Percentiles rank a stretch among this genome's conserved stretches.
phyloP scores from a whole-genome alignment of 345 rosid genomes.

The Rhizophora apiculata region DNA sequence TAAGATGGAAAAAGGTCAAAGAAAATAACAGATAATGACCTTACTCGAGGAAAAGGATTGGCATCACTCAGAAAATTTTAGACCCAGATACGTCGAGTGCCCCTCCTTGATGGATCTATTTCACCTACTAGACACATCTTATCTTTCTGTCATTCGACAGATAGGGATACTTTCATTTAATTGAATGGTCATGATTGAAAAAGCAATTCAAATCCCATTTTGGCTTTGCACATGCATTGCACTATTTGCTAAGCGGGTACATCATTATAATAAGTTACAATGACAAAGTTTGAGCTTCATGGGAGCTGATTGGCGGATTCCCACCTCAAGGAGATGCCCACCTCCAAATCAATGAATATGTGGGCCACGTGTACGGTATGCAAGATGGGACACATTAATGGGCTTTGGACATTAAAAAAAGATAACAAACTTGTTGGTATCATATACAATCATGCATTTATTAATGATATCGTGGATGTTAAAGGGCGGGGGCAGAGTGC shows the following conservation, averaged over 20 bases:
- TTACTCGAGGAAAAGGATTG: conserved; percentile 20
- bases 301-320: conserved; percentile 28
- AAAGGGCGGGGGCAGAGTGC: not conserved
- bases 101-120: conserved; percentile 27
- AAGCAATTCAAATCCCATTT: conserved; percentile 10
- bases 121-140: conserved; percentile 37
- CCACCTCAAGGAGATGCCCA: conserved; percentile 24
- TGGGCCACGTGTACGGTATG: conserved; percentile 49
- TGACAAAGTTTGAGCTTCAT: conserved; percentile 6
- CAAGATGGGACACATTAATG: conserved; percentile 29
- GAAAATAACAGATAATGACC: conserved; percentile 24
- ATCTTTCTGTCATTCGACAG: conserved; percentile 37
- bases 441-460: conserved; percentile 16
- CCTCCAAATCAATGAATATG: conserved; percentile 30
- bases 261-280: conserved; percentile 3
- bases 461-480: conserved; percentile 11
- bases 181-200: conserved; percentile 37
- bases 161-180: conserved; percentile 20
- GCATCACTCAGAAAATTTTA: conserved; percentile 5
- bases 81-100: conserved; percentile 13
- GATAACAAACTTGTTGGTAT: not conserved
- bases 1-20: not conserved
- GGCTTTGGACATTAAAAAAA: not conserved
- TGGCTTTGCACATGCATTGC: conserved; percentile 14
- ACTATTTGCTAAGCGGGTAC: conserved; percentile 13